A percentile compares a stretch with the other conserved stretches of the same genome.
These are phyloP conservation scores for Solanum bukasovii DNA, from an alignment of 257 asterid species.

Conservation along the genomic window DNA sequence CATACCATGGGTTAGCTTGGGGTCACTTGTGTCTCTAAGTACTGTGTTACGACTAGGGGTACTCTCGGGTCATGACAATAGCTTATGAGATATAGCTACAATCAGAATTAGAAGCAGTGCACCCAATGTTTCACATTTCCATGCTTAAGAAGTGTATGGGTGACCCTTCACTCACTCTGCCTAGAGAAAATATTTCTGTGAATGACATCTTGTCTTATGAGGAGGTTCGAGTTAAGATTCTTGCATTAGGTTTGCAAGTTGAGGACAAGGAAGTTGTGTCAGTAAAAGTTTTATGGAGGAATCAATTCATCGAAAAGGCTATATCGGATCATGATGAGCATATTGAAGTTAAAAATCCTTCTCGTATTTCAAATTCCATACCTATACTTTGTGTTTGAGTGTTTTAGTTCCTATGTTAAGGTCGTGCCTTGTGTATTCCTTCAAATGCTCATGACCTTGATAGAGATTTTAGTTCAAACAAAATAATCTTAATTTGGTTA, in stretches of 20 bases:
- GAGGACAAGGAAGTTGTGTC: neutral
- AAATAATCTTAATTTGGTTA: neutral
- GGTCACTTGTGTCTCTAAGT: neutral
- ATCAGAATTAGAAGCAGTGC: neutral
- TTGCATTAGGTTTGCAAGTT: neutral
- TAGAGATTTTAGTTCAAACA: too few relatives aligned
- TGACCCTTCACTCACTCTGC: neutral
- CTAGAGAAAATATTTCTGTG: neutral
- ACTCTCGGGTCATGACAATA: too few relatives aligned
- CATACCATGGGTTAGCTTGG: neutral
- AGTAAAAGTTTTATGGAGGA: too few relatives aligned
- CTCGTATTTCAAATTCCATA: too few relatives aligned
- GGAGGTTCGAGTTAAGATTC: neutral
- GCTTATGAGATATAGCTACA: neutral
- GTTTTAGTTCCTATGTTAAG: neutral
- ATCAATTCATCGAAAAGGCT: too few relatives aligned
- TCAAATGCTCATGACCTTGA: neutral
- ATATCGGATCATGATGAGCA: too few relatives aligned
- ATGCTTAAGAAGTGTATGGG: neutral
- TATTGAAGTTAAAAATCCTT: too few relatives aligned
- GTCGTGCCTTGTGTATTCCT: neutral
- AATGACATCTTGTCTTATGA: neutral
- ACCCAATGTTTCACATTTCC: neutral
- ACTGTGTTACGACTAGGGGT: neutral
- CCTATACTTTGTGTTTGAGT: too few relatives aligned